A percentile compares a stretch with the other conserved stretches of the same genome.
These are phyloP conservation scores for Cyberlindnera maritima DNA, from an alignment of 805 yeast genomes.

Conservation along the genomic window DNA sequence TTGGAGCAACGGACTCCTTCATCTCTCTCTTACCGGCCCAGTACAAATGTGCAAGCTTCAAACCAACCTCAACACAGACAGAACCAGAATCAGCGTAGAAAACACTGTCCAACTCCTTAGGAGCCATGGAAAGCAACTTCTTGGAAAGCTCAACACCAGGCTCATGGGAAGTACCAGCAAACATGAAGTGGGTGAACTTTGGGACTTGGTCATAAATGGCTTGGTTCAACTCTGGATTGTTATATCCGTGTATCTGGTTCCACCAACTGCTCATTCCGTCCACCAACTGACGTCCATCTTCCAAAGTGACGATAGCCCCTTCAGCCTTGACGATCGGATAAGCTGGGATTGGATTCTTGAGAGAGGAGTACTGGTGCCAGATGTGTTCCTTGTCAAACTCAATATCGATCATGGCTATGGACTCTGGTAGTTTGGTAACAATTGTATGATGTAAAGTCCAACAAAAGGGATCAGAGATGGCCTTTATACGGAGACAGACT, in stretches of 20 bases:
- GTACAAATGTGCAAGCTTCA: conserved; percentile 35
- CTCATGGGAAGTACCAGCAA: conserved; percentile 30
- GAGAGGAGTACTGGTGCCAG: conserved; percentile 34
- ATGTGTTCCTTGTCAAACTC: conserved; percentile 28
- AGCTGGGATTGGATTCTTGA: conserved; percentile 24
- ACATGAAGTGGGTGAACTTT: conserved; percentile 31
- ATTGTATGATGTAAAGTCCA: too few relatives aligned
- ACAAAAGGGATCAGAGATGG: too few relatives aligned
- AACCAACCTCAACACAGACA: conserved; percentile 38
- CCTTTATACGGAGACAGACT: too few relatives aligned
- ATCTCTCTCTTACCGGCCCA: conserved; percentile 27
- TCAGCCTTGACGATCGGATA: conserved; percentile 26
- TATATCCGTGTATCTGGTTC: conserved; percentile 33
- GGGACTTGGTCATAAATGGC: conserved; percentile 33
- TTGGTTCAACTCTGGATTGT: conserved; percentile 25
- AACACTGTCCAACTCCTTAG: conserved; percentile 22
- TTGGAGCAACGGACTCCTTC: conserved; percentile 16
- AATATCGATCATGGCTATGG: conserved; percentile 4
- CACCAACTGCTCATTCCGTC: conserved; percentile 35
- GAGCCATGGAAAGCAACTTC: conserved; percentile 33
- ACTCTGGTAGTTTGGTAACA: too few relatives aligned
- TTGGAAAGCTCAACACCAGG: conserved; percentile 30
- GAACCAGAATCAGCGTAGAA: conserved; percentile 30
- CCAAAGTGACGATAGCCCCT: conserved; percentile 24
- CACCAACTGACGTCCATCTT: conserved; percentile 19